Base-by-base conservation (phyloP, 108 stramenopile species). In the Skeletonema tropicum region DNA sequence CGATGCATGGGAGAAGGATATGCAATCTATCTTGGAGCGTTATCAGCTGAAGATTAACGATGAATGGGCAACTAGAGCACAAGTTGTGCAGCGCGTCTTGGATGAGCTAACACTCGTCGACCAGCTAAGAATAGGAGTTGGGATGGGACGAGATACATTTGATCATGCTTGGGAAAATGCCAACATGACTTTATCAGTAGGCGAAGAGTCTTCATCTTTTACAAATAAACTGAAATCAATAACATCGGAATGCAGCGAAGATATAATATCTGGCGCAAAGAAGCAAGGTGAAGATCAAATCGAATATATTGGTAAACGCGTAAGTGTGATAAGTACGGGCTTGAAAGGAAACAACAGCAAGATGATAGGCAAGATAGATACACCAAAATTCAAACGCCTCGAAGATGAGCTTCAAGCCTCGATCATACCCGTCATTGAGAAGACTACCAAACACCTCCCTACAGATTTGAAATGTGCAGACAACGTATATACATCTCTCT, bases 271-370 rank as follows among this genome's bases (percentile, higher is more conserved):
- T 36, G 63, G 86, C 25, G 85, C 89, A 55, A 66, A 87, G 67
- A 88, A 80, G 31, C 93, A 94, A 70, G 91, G 93, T 14, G 86
- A 88, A 33, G 88, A 85, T 21, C 80, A 89, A 0, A 78, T 90
- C 38, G 90, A 92, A 66, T 92, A 91, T 73, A 75, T 94, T 13
- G 93, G 90, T 11, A 89, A 89, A 55, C 77, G 90, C 25, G 89
- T 91, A 3, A 66, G 84, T 6, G 70, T 83, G 14, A 80, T 83
- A 42, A 68, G 77, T 35, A 70, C 83, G 36, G 79, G 79, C 46
- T 55, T 29, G 35, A 65, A 67, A 1, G 57, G 60, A 11, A 66
- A 64, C 13, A 65, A 41, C 29, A 75, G 52, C 60, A 58, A 66
- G 32, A 76, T 92, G 49, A 83, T 92, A 46, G 89, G 92, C 6